Percentiles rank a stretch among this genome's conserved stretches.
phyloP scores from a whole-genome alignment of 2,329 filamentous ascomycete genomes.

The Trichophyton schoenleinii region DNA sequence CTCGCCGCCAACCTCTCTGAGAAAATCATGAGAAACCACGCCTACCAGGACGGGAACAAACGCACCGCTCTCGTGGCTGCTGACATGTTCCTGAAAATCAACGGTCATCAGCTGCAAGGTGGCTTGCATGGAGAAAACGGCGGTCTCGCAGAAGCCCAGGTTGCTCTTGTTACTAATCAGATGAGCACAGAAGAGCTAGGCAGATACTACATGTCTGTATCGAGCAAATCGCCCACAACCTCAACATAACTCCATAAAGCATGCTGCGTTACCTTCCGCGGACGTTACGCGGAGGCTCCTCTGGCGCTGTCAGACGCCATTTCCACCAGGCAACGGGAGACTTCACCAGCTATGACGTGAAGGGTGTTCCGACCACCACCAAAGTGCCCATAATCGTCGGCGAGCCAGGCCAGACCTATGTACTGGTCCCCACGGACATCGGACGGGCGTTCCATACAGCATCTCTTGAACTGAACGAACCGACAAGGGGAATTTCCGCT shows the following conservation, averaged over 20 bases:
- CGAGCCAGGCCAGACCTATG: conserved; percentile 16
- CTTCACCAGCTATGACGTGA: conserved; percentile 14
- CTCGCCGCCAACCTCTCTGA: conserved; percentile 20
- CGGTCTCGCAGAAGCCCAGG: conserved; percentile 11
- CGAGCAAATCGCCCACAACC: no score
- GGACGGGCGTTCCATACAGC: conserved; percentile 14
- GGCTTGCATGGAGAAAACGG: conserved; percentile 7
- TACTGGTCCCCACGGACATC: conserved; percentile 15
- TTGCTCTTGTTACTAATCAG: conserved; percentile 12
- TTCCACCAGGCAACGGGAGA: conserved; percentile 17
- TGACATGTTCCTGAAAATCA: conserved; percentile 22
- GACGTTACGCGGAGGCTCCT: background rate
- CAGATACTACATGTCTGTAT: background rate
- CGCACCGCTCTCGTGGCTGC: conserved; percentile 21
- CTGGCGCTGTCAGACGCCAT: conserved; percentile 8
- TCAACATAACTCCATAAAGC: background rate
- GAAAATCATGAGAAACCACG: conserved; percentile 24
- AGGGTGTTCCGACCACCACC: conserved; percentile 13
- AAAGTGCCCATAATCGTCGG: conserved; percentile 17
- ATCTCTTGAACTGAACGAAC: no score
- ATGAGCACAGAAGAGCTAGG: conserved; percentile 9
- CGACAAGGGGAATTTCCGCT: no score
- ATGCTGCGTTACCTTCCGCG: conserved; percentile 5
- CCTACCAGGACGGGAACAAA: conserved; percentile 23
- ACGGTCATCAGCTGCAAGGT: conserved; percentile 18